Base-by-base conservation (phyloP, 23 red algal species). In the Agarophyton chilense region DNA sequence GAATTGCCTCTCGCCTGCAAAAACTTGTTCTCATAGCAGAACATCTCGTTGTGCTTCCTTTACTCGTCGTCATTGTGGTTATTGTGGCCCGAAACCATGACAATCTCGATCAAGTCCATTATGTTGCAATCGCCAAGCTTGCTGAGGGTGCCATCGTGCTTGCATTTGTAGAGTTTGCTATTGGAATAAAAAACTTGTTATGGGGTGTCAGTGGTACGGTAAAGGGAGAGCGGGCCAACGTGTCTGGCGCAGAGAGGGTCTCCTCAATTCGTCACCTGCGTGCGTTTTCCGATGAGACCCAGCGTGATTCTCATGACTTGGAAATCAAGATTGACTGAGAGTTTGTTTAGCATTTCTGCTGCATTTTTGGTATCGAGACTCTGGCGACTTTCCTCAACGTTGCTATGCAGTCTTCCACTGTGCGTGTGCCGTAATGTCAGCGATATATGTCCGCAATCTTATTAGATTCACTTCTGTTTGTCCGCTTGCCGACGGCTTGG, bases 11-110 rank as follows among this genome's bases (percentile, higher is more conserved):
- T 3, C 39, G 54, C 21, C 78, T 82, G 12, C 78, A 82, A 17
- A 82, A 40, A 57, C 34, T 65, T 65, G 34, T 82, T 1, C 18
- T 82, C 6, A 40, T 82, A 16, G 78, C 78, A 6, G 78, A 82
- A 19, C 78, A 82, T 36, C 52, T 82, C n/a, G 78, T 82, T 82
- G 78, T 82, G 1, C 41, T 82, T 1, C 78, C 78, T 16, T 82
- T 82, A 54, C 56, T 82, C 3, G 11, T 82, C 40, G 78, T 82
- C 26, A 38, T 82, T 38, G 31, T 82, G 52, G 28, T 82, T 36
- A 46, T 63, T 21, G 28, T 82, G 11, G 52, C 52, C 13, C 50
- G 78, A 21, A 57, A 57, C 26, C 55, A 82, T 65, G 78, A 82
- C 25, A 82, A 45, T 45, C 35, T 82, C 0, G 78, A 82, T 52